phyloP scores from a whole-genome alignment of 2,329 filamentous ascomycete species.

The Diaporthe vexans region DNA sequence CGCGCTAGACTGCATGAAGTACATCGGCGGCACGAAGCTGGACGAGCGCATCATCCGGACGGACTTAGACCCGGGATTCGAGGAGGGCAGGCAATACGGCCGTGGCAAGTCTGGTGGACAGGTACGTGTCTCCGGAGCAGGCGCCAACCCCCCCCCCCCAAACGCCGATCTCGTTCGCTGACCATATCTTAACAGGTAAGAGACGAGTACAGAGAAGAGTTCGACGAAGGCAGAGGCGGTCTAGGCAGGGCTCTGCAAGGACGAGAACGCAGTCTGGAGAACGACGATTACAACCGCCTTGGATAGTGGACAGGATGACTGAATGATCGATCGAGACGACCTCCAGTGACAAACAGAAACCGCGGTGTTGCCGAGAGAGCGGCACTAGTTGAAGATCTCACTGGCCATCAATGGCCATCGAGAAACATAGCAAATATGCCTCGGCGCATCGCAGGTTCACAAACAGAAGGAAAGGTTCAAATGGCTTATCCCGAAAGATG shows the following conservation, averaged over 20 bases:
- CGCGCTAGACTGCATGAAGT: conserved; percentile 98
- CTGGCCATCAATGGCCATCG: conserved; percentile 13
- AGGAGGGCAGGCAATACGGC: conserved; percentile 96
- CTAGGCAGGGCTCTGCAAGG: conserved; percentile 79
- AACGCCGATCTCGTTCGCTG: background rate
- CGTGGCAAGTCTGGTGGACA: conserved; percentile 96
- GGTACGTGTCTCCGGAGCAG: conserved; percentile 41
- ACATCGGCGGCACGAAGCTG: conserved; percentile 96
- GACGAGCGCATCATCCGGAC: conserved; percentile 97
- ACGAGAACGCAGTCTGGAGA: conserved; percentile 58
- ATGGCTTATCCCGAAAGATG: background rate
- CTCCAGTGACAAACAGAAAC: background rate
- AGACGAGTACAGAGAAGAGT: conserved; percentile 98
- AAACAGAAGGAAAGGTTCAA: background rate
- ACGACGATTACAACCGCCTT: conserved; percentile 71
- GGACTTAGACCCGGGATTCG: conserved; percentile 94
- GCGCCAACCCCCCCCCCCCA: no score
- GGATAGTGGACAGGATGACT: conserved; percentile 54
- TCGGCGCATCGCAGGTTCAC: background rate
- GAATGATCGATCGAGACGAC: conserved; percentile 13
- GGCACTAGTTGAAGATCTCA: background rate
- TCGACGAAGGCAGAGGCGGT: conserved; percentile 92
- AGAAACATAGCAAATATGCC: background rate
- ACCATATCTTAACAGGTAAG: conserved; percentile 67
- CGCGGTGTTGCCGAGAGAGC: background rate